Base-by-base conservation (phyloP, 805 yeast species). In the Saccharomycopsis malanga region DNA sequence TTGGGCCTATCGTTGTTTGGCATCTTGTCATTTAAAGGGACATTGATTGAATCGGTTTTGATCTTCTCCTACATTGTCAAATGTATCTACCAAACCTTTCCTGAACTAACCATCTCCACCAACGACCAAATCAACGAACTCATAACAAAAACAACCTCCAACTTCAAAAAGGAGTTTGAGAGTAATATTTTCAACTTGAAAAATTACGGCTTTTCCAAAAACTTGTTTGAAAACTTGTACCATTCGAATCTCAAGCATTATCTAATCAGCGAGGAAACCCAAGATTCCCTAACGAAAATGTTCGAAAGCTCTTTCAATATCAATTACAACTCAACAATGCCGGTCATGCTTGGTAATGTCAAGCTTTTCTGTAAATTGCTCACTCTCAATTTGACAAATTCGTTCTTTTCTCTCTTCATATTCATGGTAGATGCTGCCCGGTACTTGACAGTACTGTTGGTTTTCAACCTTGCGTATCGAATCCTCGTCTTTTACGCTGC, bases 51-150 rank as follows among this genome's bases (percentile, higher is more conserved):
- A 64, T 76, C 88, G 27, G 83, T 95, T 10, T 66, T 91, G 49
- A 72, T 93, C 57, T 81, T 88, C 60, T 91, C 94, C 6, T 93
- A 93, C 64, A 81, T 91, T 52, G 96, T 93, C 24, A 84, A 94
- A 60, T 87, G 96, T 57, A 79, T 89, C 52, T 93, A 93, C 63
- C 94, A 89, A 60, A 79, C 95, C 2, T 87, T 91, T 57, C 96
- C 98, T 1, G 88, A 85, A 56, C 73, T 91, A 53, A 82, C 89
- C 5, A 76, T 78, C 45, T 68, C 67, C 25, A 73, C 75, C 0
- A 68, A 71, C 25, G 63, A 61, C 34, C 75, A 70, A 56, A 65
- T 71, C 44, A 58, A 67, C 24, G 61, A 62, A n/a, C 47, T 68
- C 27, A 61, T 70, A 18, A 63, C 69, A 59, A 63, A 54, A 54